These are phyloP conservation scores for Candida berthetii DNA, from an alignment of 805 yeast genomes.

Conservation along the genomic window DNA sequence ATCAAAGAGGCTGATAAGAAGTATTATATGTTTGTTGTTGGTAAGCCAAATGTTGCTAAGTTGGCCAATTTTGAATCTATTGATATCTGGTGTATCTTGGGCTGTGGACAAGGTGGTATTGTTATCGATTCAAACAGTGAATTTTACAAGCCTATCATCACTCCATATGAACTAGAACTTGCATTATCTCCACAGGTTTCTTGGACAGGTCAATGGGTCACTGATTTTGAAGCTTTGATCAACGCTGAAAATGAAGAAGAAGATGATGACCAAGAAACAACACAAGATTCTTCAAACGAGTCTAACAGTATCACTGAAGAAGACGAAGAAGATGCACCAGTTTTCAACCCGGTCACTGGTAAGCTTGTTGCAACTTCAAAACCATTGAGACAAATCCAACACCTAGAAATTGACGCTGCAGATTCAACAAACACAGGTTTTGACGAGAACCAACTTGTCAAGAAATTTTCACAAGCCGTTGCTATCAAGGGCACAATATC, in stretches of 20 bases:
- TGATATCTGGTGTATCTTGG: conserved; percentile 91
- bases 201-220: conserved; percentile 95
- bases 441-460: conserved; percentile 39
- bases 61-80: conserved; percentile 93
- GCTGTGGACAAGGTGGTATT: conserved; percentile 93
- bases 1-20: conserved; percentile 79
- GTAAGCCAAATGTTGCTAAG: conserved; percentile 96
- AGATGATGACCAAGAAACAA: conserved; percentile 12
- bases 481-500: conserved; percentile 76
- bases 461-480: conserved; percentile 51
- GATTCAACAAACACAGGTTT: conserved; percentile 17
- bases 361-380: conserved; percentile 58
- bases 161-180: conserved; percentile 85
- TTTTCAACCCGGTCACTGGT: conserved; percentile 87
- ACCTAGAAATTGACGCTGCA: conserved; percentile 50
- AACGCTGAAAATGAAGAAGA: conserved; percentile 28
- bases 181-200: conserved; percentile 70
- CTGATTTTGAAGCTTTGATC: conserved; percentile 60
- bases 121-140: conserved; percentile 74
- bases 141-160: conserved; percentile 84
- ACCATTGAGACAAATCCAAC: conserved; percentile 67
- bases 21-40: conserved; percentile 91
- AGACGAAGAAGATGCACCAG: conserved; percentile 57
- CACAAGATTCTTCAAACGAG: conserved; percentile 12
- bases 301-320: conserved; percentile 2